Conservation (phyloP, 2,329 filamentous ascomycete species). For the Sarocladiaceae sp. region DNA sequence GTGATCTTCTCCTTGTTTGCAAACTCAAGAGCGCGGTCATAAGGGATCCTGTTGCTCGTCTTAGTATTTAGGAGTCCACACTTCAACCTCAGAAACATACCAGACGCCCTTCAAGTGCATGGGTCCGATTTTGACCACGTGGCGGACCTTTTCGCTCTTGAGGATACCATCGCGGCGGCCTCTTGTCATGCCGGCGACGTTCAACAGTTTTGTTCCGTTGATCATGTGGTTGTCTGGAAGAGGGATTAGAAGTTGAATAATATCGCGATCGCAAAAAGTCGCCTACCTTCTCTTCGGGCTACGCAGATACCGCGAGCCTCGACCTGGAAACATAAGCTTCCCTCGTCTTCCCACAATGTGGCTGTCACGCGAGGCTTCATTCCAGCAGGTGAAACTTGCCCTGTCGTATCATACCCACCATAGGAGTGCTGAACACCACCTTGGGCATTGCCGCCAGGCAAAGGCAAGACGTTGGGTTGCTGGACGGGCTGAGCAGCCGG, state of each 20-base stretch:
- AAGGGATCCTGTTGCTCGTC: slow-evolving; percentile 73
- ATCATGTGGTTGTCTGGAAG: slow-evolving; percentile 99
- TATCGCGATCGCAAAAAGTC: neutral
- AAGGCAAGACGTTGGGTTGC: slow-evolving; percentile 61
- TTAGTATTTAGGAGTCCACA: slow-evolving; percentile 15
- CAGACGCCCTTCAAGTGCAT: slow-evolving; percentile 99
- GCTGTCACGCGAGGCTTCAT: slow-evolving; percentile 97
- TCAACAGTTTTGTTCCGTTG: slow-evolving; percentile 94
- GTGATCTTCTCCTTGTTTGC: slow-evolving; percentile 99
- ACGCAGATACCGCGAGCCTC: slow-evolving; percentile 96
- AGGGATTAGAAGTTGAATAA: no score
- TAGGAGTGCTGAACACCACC: slow-evolving; percentile 54
- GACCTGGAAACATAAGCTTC: slow-evolving; percentile 95
- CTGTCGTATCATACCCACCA: slow-evolving; percentile 64
- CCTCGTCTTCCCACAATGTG: slow-evolving; percentile 97
- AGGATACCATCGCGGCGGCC: slow-evolving; percentile 92
- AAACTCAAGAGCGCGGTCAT: slow-evolving; percentile 95
- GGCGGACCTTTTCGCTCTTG: slow-evolving; percentile 94
- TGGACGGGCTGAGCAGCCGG: slow-evolving; percentile 61
- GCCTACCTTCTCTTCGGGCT: slow-evolving; percentile 80
- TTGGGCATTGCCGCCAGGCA: slow-evolving; percentile 56
- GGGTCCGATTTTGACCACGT: slow-evolving; percentile 97
- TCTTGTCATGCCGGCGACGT: slow-evolving; percentile 97
- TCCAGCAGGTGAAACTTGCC: slow-evolving; percentile 84
- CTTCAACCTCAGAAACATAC: slow-evolving; percentile 49